Conservation (phyloP, 345 rosid species). For the Linum lewisii region DNA sequence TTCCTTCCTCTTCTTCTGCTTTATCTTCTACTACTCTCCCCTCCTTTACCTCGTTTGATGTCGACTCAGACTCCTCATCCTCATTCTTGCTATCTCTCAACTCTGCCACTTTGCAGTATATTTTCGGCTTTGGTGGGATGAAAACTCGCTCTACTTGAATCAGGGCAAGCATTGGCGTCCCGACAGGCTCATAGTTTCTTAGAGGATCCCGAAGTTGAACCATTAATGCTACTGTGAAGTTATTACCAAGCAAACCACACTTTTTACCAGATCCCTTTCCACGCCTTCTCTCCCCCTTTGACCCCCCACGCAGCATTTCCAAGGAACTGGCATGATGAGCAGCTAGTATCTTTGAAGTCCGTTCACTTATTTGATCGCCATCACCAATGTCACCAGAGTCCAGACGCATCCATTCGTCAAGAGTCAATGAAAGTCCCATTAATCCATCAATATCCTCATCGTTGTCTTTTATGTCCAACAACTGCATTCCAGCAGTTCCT, state of each 20-base stretch:
- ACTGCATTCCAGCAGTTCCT: slow-evolving; percentile 82
- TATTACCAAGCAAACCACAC: slow-evolving; percentile 82
- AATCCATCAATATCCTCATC: slow-evolving; percentile 58
- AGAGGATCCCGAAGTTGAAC: slow-evolving; percentile 82
- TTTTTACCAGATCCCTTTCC: slow-evolving; percentile 53
- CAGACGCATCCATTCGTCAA: slow-evolving; percentile 86
- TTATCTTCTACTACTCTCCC: slow-evolving; percentile 19
- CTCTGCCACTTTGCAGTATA: slow-evolving; percentile 58
- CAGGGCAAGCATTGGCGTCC: slow-evolving; percentile 92
- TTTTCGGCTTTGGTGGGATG: slow-evolving; percentile 75
- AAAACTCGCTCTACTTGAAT: slow-evolving; percentile 92
- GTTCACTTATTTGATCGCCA: slow-evolving; percentile 69
- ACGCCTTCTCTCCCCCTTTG: slow-evolving; percentile 58
- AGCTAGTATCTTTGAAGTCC: slow-evolving; percentile 69
- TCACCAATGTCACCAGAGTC: slow-evolving; percentile 83
- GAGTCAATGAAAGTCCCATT: slow-evolving; percentile 82
- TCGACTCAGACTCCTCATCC: slow-evolving; percentile 32
- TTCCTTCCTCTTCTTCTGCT: slow-evolving; percentile 35
- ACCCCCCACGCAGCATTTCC: slow-evolving; percentile 51
- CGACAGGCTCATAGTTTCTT: slow-evolving; percentile 80
- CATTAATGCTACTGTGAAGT: slow-evolving; percentile 84
- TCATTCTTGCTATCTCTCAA: slow-evolving; percentile 32
- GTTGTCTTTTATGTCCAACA: slow-evolving; percentile 52
- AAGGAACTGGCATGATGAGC: slow-evolving; percentile 85
- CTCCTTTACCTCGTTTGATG: slow-evolving; percentile 18